Evolutionary conservation across 192 early-diverging fungal genomes (phyloP).

Genomic region (Allomyces javanicus): DNA sequence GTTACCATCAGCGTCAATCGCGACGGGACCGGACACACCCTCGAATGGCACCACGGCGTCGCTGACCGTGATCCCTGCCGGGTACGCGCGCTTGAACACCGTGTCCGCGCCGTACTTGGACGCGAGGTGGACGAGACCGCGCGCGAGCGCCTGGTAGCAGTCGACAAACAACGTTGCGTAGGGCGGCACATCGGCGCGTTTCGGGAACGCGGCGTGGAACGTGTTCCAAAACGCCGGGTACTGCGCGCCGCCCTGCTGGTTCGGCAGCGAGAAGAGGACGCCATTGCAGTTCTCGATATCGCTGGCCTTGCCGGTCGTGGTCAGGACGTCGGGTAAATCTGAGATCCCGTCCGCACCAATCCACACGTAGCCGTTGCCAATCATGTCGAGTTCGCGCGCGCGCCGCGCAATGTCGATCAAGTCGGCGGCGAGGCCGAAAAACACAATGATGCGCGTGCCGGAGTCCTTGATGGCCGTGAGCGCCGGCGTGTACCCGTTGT

Average conservation of each 20-base stretch:
- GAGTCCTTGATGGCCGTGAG: background rate
- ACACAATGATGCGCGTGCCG: background rate
- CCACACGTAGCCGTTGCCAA: background rate
- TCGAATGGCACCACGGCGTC: background rate
- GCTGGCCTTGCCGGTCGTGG: background rate
- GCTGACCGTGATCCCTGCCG: background rate
- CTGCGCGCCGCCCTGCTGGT: background rate
- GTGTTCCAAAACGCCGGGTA: background rate
- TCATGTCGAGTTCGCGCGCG: background rate
- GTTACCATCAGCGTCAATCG: background rate
- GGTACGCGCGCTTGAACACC: background rate
- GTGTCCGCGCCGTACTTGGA: background rate
- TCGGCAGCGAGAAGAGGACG: background rate
- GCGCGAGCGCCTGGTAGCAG: background rate
- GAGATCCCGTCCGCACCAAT: background rate
- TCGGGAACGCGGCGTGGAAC: no score
- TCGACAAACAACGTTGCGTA: background rate
- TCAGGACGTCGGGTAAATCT: background rate
- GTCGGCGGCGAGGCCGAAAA: background rate
- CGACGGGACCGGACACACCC: background rate
- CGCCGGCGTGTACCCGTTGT: background rate
- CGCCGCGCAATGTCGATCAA: background rate
- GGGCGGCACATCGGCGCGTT: background rate
- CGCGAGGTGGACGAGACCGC: background rate
- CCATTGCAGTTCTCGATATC: background rate